Conservation (phyloP, 208 protist genomes). For the Dictyostelium gargantuum region DNA sequence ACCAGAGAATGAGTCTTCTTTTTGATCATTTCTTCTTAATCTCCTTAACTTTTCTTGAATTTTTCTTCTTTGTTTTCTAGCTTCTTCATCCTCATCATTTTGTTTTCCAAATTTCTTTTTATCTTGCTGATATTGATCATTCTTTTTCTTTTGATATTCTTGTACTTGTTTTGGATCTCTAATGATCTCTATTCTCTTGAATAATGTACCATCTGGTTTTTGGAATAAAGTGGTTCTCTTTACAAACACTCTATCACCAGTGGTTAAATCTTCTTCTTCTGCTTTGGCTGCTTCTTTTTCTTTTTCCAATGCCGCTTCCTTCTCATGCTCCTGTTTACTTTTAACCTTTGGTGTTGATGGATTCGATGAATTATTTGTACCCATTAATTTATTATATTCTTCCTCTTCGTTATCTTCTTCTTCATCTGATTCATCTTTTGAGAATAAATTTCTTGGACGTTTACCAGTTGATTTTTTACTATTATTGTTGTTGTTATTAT, state of each 20-base stretch:
- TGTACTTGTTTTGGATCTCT: constrained; percentile 61
- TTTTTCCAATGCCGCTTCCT: background rate
- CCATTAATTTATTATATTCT: constrained; percentile 21
- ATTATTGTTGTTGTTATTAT: background rate
- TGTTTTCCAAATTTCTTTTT: constrained; percentile 38
- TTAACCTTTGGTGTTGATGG: background rate
- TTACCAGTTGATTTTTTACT: background rate
- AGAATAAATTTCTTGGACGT: background rate
- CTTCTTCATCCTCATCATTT: constrained; percentile 64
- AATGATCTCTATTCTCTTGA: constrained; percentile 71
- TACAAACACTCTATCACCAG: constrained; percentile 12
- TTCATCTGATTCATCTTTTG: background rate
- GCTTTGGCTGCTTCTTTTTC: background rate
- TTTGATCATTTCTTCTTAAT: constrained; percentile 39
- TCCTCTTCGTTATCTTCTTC: constrained; percentile 19
- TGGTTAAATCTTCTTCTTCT: background rate
- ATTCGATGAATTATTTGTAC: background rate
- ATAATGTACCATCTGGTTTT: constrained; percentile 68
- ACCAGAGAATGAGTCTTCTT: background rate
- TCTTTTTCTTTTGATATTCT: constrained; percentile 54
- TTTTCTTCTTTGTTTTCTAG: constrained; percentile 54
- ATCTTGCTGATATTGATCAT: background rate
- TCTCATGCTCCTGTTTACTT: too few species aligned
- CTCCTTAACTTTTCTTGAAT: constrained; percentile 68
- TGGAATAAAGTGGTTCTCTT: constrained; percentile 62